A percentile compares a stretch with the other conserved stretches of the same genome.
phyloP scores from a whole-genome alignment of 2,329 filamentous ascomycete species.

The Diaporthe ilicicola region DNA sequence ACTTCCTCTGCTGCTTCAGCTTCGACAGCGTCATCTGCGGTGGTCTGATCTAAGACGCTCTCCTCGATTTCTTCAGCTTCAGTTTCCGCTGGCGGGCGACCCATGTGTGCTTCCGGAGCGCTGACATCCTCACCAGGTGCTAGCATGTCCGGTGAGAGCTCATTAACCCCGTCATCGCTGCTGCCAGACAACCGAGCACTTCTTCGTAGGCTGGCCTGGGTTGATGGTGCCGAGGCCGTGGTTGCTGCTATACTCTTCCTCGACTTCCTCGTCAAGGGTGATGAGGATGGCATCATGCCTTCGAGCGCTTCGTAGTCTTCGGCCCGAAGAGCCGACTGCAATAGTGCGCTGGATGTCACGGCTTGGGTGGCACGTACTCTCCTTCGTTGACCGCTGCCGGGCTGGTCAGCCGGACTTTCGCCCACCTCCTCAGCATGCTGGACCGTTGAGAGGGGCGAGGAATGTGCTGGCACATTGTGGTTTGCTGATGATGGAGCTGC shows the following conservation, averaged over 20 bases:
- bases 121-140: not conserved
- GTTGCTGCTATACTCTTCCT: slow-evolving; percentile 44
- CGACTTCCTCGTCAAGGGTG: slow-evolving; percentile 54
- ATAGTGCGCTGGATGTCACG: slow-evolving; percentile 50
- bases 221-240: slow-evolving; percentile 43
- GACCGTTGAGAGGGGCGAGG: slow-evolving; percentile 19
- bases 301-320: slow-evolving; percentile 41
- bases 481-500: not conserved
- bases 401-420: slow-evolving; percentile 63
- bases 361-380: slow-evolving; percentile 47
- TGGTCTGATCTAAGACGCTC: slow-evolving; percentile 36
- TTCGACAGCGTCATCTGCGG: slow-evolving; percentile 29
- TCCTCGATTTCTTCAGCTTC: slow-evolving; percentile 5
- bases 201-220: slow-evolving; percentile 37
- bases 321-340: slow-evolving; percentile 47
- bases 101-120: not conserved
- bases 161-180: slow-evolving; percentile 38
- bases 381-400: slow-evolving; percentile 62
- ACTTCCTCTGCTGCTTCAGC: slow-evolving; percentile 54
- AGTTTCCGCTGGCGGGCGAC: slow-evolving; percentile 4
- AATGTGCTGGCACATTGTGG: not conserved
- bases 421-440: slow-evolving; percentile 52
- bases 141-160: slow-evolving; percentile 40
- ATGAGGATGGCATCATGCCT: slow-evolving; percentile 47
- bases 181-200: slow-evolving; percentile 24